phyloP scores from a whole-genome alignment of 2,329 filamentous ascomycete genomes.

The Paraphoma chrysanthemicola region DNA sequence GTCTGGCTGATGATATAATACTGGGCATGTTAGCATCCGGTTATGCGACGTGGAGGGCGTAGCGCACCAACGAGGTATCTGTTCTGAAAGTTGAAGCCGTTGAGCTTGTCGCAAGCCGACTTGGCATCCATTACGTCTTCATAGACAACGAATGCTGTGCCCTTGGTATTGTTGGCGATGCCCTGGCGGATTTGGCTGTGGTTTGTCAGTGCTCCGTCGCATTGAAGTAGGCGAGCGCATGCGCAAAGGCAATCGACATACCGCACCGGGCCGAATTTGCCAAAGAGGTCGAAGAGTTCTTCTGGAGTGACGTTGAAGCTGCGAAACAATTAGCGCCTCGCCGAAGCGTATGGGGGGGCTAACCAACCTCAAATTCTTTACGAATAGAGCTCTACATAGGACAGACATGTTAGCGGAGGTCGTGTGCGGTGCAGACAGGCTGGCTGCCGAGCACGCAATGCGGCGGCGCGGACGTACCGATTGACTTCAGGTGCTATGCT shows the following conservation, averaged over 20 bases:
- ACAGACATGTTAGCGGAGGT: slow-evolving; percentile 39
- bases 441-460: slow-evolving; percentile 19
- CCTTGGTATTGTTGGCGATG: slow-evolving; percentile 96
- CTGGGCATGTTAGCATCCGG: slow-evolving; percentile 46
- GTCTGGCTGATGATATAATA: slow-evolving; percentile 78
- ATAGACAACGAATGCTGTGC: slow-evolving; percentile 98
- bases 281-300: slow-evolving; percentile 98
- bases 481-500: slow-evolving; percentile 96
- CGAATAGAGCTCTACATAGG: slow-evolving; percentile 87
- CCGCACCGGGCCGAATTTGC: slow-evolving; percentile 95
- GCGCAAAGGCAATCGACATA: slow-evolving; percentile 56
- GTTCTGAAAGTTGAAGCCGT: slow-evolving; percentile 99
- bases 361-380: slow-evolving; percentile 94
- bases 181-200: slow-evolving; percentile 95
- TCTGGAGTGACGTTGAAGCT: slow-evolving; percentile 99
- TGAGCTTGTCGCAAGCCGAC: slow-evolving; percentile 98
- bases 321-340: slow-evolving; percentile 19
- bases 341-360: neutral
- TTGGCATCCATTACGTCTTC: slow-evolving; percentile 99
- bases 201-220: slow-evolving; percentile 23
- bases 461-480: slow-evolving; percentile 68
- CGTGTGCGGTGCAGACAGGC: slow-evolving; percentile 30
- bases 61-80: slow-evolving; percentile 92
- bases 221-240: neutral
- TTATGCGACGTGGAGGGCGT: neutral